Evolutionary conservation across 495 filamentous ascomycete genomes (phyloP).

Genomic region (Cenococcum geophilum): DNA sequence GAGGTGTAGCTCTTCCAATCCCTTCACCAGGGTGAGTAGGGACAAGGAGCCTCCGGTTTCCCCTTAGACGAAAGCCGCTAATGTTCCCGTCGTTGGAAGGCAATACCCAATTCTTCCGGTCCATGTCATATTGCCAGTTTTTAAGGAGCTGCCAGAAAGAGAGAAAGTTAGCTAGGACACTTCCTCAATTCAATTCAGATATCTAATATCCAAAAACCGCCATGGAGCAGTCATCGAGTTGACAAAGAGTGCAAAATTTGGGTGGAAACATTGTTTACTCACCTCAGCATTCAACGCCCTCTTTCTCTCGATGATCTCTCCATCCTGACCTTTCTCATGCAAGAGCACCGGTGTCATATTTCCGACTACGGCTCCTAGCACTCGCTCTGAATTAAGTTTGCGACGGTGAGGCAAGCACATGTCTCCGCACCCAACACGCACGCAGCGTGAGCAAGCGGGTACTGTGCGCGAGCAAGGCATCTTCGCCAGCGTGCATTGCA

Average conservation of each 20-base stretch:
- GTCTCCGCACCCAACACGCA: conserved; percentile 8
- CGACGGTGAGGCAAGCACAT: conserved; percentile 25
- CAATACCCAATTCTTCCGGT: too few species aligned
- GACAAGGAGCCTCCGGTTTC: too few species aligned
- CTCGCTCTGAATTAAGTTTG: conserved; percentile 12
- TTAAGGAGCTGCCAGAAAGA: too few species aligned
- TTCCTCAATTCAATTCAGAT: too few species aligned
- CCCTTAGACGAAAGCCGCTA: too few species aligned
- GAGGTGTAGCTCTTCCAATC: background rate
- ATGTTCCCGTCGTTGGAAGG: too few species aligned
- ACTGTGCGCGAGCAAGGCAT: conserved; percentile 22
- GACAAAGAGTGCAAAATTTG: background rate
- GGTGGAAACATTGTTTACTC: conserved; percentile 2
- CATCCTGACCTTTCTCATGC: conserved; percentile 6
- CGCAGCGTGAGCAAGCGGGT: conserved; percentile 28
- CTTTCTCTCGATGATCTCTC: conserved; percentile 13
- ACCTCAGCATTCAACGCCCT: conserved; percentile 14
- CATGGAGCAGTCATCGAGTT: background rate
- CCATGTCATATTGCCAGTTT: too few species aligned
- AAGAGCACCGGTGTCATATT: conserved; percentile 14
- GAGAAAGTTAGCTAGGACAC: too few species aligned
- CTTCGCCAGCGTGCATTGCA: conserved; percentile 22
- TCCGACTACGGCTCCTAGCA: background rate
- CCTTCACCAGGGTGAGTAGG: too few species aligned
- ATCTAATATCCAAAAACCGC: background rate